Percentiles rank a stretch among this genome's conserved stretches.
Conservation (phyloP, 371 early-diverging fungal species). For the Mortierella sp. region DNA sequence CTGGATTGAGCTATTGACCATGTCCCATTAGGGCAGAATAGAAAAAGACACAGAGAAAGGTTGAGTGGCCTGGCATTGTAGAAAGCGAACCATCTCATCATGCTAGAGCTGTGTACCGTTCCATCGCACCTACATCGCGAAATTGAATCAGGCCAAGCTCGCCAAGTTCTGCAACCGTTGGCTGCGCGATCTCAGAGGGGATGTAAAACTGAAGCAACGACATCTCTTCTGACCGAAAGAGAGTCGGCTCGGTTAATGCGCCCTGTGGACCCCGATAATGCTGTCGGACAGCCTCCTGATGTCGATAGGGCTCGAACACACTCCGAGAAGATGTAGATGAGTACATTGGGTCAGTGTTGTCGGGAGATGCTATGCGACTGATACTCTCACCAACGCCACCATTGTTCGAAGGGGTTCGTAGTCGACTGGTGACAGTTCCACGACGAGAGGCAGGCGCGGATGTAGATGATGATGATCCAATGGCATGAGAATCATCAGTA, state of each 20-base stretch:
- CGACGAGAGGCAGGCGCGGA: conserved; percentile 5
- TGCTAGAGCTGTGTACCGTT: not conserved
- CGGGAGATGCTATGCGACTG: no score
- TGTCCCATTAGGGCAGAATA: not conserved
- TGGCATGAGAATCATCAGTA: conserved; percentile 10
- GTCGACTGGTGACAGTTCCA: conserved; percentile 26
- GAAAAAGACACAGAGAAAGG: not conserved
- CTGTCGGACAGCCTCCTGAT: conserved; percentile 34
- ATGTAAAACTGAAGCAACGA: conserved; percentile 95
- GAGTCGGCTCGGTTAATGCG: conserved; percentile 52
- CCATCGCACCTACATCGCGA: conserved; percentile 75
- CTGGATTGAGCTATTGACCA: conserved; percentile 79
- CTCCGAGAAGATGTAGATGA: not conserved
- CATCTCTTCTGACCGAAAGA: conserved; percentile 97
- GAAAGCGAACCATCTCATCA: no score
- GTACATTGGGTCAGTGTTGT: no score
- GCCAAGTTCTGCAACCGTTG: conserved; percentile 92
- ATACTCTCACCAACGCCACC: not conserved
- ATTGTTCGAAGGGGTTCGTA: conserved; percentile 19
- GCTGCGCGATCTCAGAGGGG: conserved; percentile 93
- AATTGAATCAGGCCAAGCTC: conserved; percentile 96
- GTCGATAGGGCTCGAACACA: conserved; percentile 27
- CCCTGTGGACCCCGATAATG: conserved; percentile 12
- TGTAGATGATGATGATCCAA: conserved; percentile 20
- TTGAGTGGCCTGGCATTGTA: not conserved